A percentile compares a stretch with the other conserved stretches of the same genome.
phyloP scores from a whole-genome alignment of 495 filamentous ascomycete species.

The Glutinoglossum americanum region DNA sequence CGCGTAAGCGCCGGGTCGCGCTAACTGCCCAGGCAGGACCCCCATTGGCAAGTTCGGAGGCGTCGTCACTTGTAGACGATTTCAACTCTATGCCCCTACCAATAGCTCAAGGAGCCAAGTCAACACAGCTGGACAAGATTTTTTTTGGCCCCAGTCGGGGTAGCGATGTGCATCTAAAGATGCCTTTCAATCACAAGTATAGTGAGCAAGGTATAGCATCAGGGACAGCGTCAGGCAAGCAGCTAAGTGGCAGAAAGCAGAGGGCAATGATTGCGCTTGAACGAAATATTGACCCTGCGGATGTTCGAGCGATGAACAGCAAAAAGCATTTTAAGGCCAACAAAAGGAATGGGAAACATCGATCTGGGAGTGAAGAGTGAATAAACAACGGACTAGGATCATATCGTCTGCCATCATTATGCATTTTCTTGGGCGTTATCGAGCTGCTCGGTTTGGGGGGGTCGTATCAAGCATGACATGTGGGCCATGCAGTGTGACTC shows the following conservation, averaged over 20 bases:
- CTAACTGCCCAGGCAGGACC: constrained; percentile 17
- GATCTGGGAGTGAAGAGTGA: not conserved
- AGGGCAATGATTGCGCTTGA: constrained; percentile 68
- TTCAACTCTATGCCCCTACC: constrained; percentile 14
- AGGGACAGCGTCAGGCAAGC: constrained; percentile 38
- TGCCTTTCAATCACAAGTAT: constrained; percentile 75
- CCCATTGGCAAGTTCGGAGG: constrained; percentile 12
- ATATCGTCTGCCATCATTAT: not conserved
- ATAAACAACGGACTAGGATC: not conserved
- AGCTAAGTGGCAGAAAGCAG: constrained; percentile 64
- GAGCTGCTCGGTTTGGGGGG: not conserved
- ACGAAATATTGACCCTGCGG: constrained; percentile 62
- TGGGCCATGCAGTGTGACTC: too few species aligned
- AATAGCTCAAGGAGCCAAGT: constrained; percentile 37
- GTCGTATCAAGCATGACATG: too few species aligned
- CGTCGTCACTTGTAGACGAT: constrained; percentile 20
- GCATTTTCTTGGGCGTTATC: not conserved
- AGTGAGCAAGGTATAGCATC: constrained; percentile 47
- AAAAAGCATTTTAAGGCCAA: constrained; percentile 96
- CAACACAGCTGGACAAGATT: constrained; percentile 51
- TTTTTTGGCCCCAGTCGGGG: constrained; percentile 58
- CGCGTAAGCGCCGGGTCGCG: constrained; percentile 43
- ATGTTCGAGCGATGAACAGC: constrained; percentile 41
- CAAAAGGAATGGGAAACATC: constrained; percentile 9
- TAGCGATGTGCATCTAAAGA: constrained; percentile 40